Evolutionary conservation across 2,329 filamentous ascomycete species (phyloP).

Genomic region (Penicillium fuscoglaucum): DNA sequence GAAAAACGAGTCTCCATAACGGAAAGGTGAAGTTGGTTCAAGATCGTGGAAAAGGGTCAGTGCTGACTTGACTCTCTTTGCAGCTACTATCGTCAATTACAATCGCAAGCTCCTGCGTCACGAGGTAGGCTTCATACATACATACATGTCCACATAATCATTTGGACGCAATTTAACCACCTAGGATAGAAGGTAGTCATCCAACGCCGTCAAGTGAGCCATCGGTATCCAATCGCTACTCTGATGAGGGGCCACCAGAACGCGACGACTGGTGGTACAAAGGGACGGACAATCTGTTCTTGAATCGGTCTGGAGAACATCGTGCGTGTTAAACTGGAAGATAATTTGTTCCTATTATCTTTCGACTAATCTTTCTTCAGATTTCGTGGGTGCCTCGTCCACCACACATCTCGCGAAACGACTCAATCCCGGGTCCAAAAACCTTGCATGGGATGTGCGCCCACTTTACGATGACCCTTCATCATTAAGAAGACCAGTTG

Average conservation of each 20-base stretch:
- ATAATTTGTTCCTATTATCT: neutral
- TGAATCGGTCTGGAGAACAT: conserved; percentile 40
- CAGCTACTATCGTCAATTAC: conserved; percentile 38
- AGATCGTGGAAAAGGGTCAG: neutral
- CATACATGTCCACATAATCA: neutral
- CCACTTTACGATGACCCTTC: conserved; percentile 38
- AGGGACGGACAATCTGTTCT: conserved; percentile 36
- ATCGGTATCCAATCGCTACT: conserved; percentile 19
- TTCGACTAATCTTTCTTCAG: conserved; percentile 14
- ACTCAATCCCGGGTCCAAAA: conserved; percentile 35
- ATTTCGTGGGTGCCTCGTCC: conserved; percentile 38
- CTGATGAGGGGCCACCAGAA: conserved; percentile 28
- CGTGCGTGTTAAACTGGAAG: conserved; percentile 22
- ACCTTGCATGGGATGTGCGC: conserved; percentile 39
- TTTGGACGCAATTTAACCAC: neutral
- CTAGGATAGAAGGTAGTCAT: neutral
- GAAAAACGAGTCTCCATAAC: conserved; percentile 39
- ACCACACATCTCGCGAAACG: conserved; percentile 40
- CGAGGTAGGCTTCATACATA: conserved; percentile 17
- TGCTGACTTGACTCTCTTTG: conserved; percentile 11
- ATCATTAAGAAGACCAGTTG: conserved; percentile 31
- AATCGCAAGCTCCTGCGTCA: conserved; percentile 29
- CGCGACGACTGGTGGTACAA: conserved; percentile 45
- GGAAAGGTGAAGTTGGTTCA: conserved; percentile 31
- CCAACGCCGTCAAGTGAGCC: conserved; percentile 12